Conservation (phyloP, 129 eudicot species). For the Oenanthe sinensis region DNA sequence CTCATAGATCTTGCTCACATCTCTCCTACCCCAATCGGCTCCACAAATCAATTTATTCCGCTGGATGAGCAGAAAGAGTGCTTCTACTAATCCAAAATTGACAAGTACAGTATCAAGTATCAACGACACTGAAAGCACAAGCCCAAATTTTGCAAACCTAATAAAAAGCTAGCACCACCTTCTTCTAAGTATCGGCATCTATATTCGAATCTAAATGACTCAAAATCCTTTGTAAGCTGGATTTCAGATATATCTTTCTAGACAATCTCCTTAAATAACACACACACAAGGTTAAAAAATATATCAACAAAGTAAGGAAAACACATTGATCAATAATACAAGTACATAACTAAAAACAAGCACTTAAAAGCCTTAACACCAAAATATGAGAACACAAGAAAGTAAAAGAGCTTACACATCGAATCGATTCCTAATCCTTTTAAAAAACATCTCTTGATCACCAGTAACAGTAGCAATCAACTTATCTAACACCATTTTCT, state of each 20-base stretch:
- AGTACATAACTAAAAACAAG: not conserved
- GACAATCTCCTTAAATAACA: not conserved
- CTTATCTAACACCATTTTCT: conserved; percentile 55
- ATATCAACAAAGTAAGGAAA: not conserved
- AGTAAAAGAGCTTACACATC: conserved; percentile 46
- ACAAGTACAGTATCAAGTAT: not conserved
- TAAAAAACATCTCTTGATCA: conserved; percentile 55
- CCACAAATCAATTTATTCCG: not conserved
- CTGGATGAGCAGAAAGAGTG: not conserved
- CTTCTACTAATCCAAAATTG: not conserved
- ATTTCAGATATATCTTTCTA: too few relatives aligned
- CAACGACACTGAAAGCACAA: not conserved
- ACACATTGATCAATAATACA: not conserved
- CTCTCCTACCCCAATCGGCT: not conserved
- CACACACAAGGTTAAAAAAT: not conserved
- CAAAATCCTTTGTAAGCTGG: not conserved
- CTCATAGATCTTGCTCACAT: not conserved
- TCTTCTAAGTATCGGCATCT: not conserved
- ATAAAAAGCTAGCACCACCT: not conserved
- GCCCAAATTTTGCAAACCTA: not conserved
- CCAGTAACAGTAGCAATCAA: conserved; percentile 42
- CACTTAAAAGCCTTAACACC: not conserved
- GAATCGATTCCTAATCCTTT: conserved; percentile 63
- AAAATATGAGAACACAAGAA: not conserved
- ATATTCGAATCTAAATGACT: not conserved